Evolutionary conservation across 202 grass and related monocot genomes (phyloP), one percentile per base, ranked within the genome.

Genomic region (Schoenoplectus tabernaemontani): DNA sequence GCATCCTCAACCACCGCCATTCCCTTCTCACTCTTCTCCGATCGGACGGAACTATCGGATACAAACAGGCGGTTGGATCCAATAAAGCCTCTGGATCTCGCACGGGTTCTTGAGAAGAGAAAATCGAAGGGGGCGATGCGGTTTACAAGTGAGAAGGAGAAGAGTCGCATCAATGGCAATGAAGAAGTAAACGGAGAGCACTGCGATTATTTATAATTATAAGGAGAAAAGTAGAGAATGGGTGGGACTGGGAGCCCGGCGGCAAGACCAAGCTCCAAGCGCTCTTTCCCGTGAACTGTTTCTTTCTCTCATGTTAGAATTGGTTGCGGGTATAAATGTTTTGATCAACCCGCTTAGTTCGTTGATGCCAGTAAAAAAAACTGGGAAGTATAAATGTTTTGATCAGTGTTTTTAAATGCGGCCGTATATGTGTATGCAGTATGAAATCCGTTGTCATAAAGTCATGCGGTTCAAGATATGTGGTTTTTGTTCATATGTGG

Each of bases 1-100:
- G 87, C 94, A 61, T 97, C 94, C 42, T 87, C 84, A 22, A 84
- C 96, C 9, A 64, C 93, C 11, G 78, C 74, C 20, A 85, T 59
- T 57, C 22, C 75, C 38, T 51, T 39, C 5, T 43, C 38, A 26
- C 75, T 65, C 41, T 79, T 65, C 23, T 43, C 64, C 54, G 77
- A 63, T 78, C 74, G 48, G 50, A 47, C 5, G 26, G 28, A 54
- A 19, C 28, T 10, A 34, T 54, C 53, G 37, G 77, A 59, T 41
- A 3, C 3, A n/a, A 69, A 44, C 13, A 17, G 10, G 23, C 64
- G 48, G 20, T 42, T 56, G 23, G 63, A 60, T 57, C 80, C 33
- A 9, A 81, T 11, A 6, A 53, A 26, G 23, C 23, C 16, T 50
- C 23, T 51, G 33, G 59, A 69, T 50, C 79, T 80, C 24, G 43